These are phyloP conservation scores for Colletotrichum graminicola DNA, from an alignment of 2,329 filamentous ascomycete species.

Conservation along the genomic window DNA sequence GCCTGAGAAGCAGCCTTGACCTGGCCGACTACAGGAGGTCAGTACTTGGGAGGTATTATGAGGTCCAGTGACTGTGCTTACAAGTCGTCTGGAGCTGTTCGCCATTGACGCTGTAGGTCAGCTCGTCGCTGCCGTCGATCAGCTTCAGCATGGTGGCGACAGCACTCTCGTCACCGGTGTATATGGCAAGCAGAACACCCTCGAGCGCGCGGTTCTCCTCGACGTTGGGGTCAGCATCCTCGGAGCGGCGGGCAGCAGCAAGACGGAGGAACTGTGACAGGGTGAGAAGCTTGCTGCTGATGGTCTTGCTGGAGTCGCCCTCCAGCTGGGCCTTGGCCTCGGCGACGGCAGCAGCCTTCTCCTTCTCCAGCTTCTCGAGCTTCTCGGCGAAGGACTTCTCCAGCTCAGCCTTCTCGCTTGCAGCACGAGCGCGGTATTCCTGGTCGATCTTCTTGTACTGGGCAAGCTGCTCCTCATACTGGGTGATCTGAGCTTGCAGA, in stretches of 20 bases:
- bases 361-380: constrained; percentile 64
- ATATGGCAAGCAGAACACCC: constrained; percentile 82
- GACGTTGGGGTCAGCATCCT: constrained; percentile 72
- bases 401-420: constrained; percentile 69
- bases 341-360: constrained; percentile 65
- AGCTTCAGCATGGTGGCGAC: constrained; percentile 83
- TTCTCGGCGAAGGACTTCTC: constrained; percentile 68
- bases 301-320: constrained; percentile 65
- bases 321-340: constrained; percentile 67
- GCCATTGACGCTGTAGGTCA: constrained; percentile 73
- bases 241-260: constrained; percentile 79
- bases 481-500: constrained; percentile 75
- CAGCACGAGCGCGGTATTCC: constrained; percentile 74
- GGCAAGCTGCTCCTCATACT: constrained; percentile 79
- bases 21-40: constrained; percentile 62
- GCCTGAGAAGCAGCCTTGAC: constrained; percentile 68
- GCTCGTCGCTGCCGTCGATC: constrained; percentile 77
- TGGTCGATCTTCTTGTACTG: constrained; percentile 82
- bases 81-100: constrained; percentile 78
- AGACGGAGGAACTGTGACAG: constrained; percentile 85
- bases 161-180: constrained; percentile 80
- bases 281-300: constrained; percentile 75
- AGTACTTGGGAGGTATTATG: constrained; percentile 40
- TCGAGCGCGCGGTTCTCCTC: constrained; percentile 87
- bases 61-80: constrained; percentile 58